Conservation (phyloP, 108 stramenopile genomes). For the Discostella pseudostelligera region DNA sequence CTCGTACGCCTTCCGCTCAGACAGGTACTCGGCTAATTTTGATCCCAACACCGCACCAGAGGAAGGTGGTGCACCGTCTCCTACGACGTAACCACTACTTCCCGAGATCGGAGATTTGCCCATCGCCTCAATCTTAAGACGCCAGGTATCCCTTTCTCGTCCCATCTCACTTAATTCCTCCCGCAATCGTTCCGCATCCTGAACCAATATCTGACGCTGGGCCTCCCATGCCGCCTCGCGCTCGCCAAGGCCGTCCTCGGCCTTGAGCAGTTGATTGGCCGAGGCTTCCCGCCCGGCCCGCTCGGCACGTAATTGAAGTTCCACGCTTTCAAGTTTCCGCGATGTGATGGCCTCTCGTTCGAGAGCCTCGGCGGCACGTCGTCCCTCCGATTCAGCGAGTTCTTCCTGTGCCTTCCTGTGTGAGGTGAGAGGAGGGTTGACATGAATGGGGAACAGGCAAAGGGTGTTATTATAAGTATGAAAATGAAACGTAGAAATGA, state of each 20-base stretch:
- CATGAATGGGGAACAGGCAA: background rate
- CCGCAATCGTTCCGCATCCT: conserved; percentile 78
- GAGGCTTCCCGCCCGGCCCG: conserved; percentile 80
- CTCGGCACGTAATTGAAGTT: conserved; percentile 83
- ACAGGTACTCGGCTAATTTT: conserved; percentile 60
- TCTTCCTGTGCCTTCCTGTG: conserved; percentile 68
- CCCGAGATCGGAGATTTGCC: conserved; percentile 13
- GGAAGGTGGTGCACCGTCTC: conserved; percentile 21
- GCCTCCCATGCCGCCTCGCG: conserved; percentile 90
- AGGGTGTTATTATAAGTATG: background rate
- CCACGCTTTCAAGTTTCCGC: conserved; percentile 66
- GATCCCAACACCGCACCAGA: conserved; percentile 29
- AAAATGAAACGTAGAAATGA: background rate
- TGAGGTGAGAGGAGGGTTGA: background rate
- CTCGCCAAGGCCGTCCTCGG: conserved; percentile 77
- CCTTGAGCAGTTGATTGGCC: conserved; percentile 69
- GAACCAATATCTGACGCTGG: conserved; percentile 77
- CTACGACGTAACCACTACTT: conserved; percentile 1
- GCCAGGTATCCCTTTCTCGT: conserved; percentile 74
- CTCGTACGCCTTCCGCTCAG: conserved; percentile 85
- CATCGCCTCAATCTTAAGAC: conserved; percentile 66
- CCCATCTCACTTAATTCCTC: conserved; percentile 63
- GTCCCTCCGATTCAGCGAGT: conserved; percentile 79
- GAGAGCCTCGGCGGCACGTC: conserved; percentile 78
- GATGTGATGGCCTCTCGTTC: conserved; percentile 84